Evolutionary conservation across 2,329 filamentous ascomycete species (phyloP).

Genomic region (Alternaria sp.): DNA sequence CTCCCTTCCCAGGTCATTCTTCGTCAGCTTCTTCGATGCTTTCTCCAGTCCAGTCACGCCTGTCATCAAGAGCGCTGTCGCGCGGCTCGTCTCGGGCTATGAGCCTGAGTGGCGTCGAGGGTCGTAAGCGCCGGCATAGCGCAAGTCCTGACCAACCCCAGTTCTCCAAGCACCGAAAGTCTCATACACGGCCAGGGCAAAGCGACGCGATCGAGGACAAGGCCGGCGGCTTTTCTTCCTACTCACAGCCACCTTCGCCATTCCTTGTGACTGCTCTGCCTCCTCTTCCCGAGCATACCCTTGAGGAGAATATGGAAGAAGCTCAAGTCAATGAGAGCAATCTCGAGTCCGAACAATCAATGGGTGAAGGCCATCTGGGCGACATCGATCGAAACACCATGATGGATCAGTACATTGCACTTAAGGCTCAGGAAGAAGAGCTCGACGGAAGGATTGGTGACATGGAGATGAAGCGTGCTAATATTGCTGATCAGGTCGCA

Average conservation of each 20-base stretch:
- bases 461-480: not conserved
- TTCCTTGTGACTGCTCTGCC: not conserved
- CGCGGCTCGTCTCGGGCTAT: not conserved
- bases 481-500: not conserved
- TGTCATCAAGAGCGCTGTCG: not conserved
- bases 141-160: not conserved
- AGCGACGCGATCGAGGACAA: not conserved
- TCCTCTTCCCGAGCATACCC: not conserved
- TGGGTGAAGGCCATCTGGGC: not conserved
- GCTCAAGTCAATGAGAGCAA: not conserved
- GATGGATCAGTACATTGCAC: constrained; percentile 9
- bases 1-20: not conserved
- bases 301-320: not conserved
- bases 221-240: not conserved
- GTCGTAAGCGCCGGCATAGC: not conserved
- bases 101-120: not conserved
- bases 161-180: not conserved
- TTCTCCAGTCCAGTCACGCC: not conserved
- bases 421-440: constrained; percentile 8
- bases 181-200: not conserved
- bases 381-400: not conserved
- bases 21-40: not conserved
- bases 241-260: not conserved
- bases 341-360: not conserved
- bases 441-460: constrained; percentile 3